These are phyloP conservation scores for Crithidia acanthocephali DNA, from an alignment of 208 protist species.

Conservation along the genomic window DNA sequence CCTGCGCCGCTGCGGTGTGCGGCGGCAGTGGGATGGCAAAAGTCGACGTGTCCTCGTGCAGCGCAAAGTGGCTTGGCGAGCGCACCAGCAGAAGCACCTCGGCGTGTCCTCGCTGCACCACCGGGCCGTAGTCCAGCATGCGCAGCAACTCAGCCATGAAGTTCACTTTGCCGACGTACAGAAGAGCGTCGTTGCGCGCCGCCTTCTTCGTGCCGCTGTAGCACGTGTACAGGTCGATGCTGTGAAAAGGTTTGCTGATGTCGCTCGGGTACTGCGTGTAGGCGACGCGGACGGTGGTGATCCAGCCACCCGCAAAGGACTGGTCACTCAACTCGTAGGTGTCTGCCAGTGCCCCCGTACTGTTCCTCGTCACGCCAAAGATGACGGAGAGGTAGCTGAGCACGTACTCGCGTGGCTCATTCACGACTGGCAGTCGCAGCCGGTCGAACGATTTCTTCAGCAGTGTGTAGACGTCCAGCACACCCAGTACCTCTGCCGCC, in stretches of 20 bases:
- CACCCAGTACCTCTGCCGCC: background rate
- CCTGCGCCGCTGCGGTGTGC: background rate
- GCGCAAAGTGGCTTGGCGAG: background rate
- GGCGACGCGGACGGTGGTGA: constrained; percentile 7
- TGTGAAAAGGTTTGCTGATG: background rate
- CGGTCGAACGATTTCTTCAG: constrained; percentile 23
- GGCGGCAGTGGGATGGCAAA: background rate
- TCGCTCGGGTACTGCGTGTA: background rate
- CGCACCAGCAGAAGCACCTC: constrained; percentile 9
- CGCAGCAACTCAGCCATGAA: constrained; percentile 20
- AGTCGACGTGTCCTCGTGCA: background rate
- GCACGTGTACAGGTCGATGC: background rate
- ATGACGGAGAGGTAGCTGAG: constrained; percentile 9
- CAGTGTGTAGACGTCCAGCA: constrained; percentile 1
- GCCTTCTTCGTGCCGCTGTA: constrained; percentile 1
- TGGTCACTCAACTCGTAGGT: background rate
- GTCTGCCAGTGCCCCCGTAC: background rate
- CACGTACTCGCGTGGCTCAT: constrained; percentile 29
- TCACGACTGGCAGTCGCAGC: constrained; percentile 15
- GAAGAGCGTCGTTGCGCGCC: constrained; percentile 9
- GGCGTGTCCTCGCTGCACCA: constrained; percentile 14
- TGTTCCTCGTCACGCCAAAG: background rate
- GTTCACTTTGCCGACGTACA: constrained; percentile 21
- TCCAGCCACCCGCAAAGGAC: constrained; percentile 1
- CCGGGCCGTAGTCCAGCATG: constrained; percentile 22